A percentile compares a stretch with the other conserved stretches of the same genome.
Conservation (phyloP, 108 stramenopile genomes). For the Fistulifera pelliculosa region DNA sequence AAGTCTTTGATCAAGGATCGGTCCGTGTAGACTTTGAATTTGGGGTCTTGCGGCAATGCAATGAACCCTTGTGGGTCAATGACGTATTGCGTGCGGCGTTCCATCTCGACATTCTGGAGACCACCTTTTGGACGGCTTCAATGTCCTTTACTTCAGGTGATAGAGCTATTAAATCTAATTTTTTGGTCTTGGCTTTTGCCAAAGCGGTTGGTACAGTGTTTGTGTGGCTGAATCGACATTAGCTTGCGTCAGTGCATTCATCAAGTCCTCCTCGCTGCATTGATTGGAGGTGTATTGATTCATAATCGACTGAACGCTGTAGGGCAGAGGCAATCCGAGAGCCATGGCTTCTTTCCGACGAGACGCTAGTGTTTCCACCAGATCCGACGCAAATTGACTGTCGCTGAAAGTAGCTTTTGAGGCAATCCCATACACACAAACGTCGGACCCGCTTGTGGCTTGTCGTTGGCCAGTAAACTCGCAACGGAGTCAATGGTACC, state of each 20-base stretch:
- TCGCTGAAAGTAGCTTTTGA: slow-evolving; percentile 28
- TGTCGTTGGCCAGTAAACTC: background rate
- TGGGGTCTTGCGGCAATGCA: slow-evolving; percentile 55
- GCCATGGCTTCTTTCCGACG: slow-evolving; percentile 33
- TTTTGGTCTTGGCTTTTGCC: slow-evolving; percentile 36
- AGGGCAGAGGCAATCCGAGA: slow-evolving; percentile 54
- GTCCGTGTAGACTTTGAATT: slow-evolving; percentile 68
- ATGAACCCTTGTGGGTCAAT: slow-evolving; percentile 73
- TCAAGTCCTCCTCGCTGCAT: slow-evolving; percentile 10
- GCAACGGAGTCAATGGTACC: slow-evolving; percentile 38
- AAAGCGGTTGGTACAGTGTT: slow-evolving; percentile 45
- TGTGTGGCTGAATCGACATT: slow-evolving; percentile 26
- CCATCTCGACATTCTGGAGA: slow-evolving; percentile 50
- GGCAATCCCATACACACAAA: slow-evolving; percentile 70
- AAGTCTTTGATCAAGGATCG: slow-evolving; percentile 73
- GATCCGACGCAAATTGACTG: slow-evolving; percentile 31
- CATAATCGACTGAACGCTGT: slow-evolving; percentile 39
- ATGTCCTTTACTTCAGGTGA: slow-evolving; percentile 57
- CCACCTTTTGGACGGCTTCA: slow-evolving; percentile 35
- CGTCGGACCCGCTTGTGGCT: slow-evolving; percentile 23
- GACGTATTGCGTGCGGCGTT: slow-evolving; percentile 48
- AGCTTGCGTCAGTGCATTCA: slow-evolving; percentile 20
- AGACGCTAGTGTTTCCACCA: slow-evolving; percentile 21
- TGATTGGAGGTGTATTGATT: slow-evolving; percentile 34
- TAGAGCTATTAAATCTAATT: slow-evolving; percentile 43